Conservation (phyloP, 75 land plant genomes). For the Chamaecyparis obtusa region DNA sequence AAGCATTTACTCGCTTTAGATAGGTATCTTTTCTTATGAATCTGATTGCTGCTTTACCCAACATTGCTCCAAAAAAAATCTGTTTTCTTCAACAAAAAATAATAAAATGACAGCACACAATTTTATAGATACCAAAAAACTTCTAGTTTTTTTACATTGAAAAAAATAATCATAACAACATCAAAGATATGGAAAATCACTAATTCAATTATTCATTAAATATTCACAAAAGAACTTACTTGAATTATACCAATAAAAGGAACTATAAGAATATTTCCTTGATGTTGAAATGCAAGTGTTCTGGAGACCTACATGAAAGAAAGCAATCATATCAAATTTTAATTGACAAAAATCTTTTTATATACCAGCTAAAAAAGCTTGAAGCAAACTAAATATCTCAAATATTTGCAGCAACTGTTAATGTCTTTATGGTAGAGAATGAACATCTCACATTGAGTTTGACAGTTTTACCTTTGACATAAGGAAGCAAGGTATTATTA, state of each 20-base stretch:
- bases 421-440: background rate
- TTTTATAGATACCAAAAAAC: background rate
- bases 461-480: conserved; percentile 24
- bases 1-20: background rate
- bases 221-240: background rate
- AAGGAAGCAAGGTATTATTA: conserved; percentile 30
- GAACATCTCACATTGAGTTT: background rate
- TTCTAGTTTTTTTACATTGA: background rate
- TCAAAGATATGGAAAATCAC: background rate
- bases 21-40: conserved; percentile 5
- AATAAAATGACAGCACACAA: background rate
- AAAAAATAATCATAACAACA: background rate
- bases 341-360: background rate
- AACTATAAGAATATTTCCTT: conserved; percentile 17
- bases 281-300: conserved; percentile 28
- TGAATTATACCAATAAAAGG: conserved; percentile 20
- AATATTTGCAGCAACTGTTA: background rate
- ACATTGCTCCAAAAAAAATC: conserved; percentile 28
- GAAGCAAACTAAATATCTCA: background rate
- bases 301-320: conserved; percentile 17
- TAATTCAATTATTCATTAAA: background rate
- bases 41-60: conserved; percentile 23
- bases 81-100: background rate
- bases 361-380: background rate
- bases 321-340: background rate